Percentiles rank a stretch among this genome's conserved stretches.
These are phyloP conservation scores for Pleurotus djamor DNA, from an alignment of 768 basidiomycete genomes.

Conservation along the genomic window DNA sequence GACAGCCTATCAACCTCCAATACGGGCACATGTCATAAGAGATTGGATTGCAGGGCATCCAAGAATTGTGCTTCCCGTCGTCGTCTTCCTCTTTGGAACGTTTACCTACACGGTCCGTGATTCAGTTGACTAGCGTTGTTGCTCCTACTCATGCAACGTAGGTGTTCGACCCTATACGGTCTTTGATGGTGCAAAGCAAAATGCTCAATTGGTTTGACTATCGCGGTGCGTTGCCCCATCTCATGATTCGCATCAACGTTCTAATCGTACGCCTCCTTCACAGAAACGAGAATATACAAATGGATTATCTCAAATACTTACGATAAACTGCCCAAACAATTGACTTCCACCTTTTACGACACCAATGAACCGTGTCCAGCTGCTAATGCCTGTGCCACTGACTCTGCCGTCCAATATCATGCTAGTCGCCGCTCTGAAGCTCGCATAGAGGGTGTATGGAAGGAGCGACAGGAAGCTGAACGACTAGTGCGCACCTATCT, in stretches of 20 bases:
- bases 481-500: slow-evolving; percentile 68
- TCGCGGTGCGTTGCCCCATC: slow-evolving; percentile 39
- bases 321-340: slow-evolving; percentile 31
- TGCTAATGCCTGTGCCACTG: neutral
- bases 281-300: slow-evolving; percentile 73
- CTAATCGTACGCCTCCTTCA: neutral
- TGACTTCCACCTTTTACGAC: slow-evolving; percentile 18
- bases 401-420: neutral
- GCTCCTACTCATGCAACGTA: slow-evolving; percentile 22
- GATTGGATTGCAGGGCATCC: slow-evolving; percentile 90
- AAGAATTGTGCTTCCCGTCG: slow-evolving; percentile 72
- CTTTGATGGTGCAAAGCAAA: slow-evolving; percentile 79
- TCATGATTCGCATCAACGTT: neutral
- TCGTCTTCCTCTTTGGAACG: slow-evolving; percentile 87
- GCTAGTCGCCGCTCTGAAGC: neutral
- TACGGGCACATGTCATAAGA: slow-evolving; percentile 64
- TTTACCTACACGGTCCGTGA: slow-evolving; percentile 79
- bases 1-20: slow-evolving; percentile 57
- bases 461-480: slow-evolving; percentile 81
- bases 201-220: slow-evolving; percentile 85
- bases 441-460: slow-evolving; percentile 60
- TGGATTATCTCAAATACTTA: slow-evolving; percentile 70
- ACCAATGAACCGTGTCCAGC: slow-evolving; percentile 19
- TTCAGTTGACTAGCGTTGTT: neutral
- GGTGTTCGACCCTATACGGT: slow-evolving; percentile 92